phyloP scores from a whole-genome alignment of 768 basidiomycete species.

The Panellus pusillus region DNA sequence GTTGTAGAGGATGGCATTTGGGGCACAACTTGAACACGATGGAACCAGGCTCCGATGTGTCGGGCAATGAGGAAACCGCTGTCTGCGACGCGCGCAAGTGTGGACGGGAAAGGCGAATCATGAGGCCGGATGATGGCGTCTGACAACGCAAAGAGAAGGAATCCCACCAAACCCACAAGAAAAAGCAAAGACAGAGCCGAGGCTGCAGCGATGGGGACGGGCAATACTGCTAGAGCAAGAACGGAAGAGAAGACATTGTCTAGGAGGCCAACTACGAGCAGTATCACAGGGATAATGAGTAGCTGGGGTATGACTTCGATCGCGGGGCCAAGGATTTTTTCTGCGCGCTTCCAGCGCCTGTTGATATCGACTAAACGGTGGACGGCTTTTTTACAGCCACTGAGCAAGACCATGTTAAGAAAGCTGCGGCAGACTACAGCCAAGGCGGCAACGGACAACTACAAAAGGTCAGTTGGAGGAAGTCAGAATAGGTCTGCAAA shows the following conservation, averaged over 20 bases:
- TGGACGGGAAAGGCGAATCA: conserved; percentile 1
- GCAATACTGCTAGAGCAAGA: conserved; percentile 1
- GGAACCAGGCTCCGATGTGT: background rate
- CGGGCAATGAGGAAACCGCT: background rate
- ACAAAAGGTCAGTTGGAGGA: background rate
- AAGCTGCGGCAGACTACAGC: conserved; percentile 21
- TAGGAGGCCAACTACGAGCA: conserved; percentile 21
- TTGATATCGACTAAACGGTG: conserved; percentile 21
- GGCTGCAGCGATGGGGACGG: conserved; percentile 6
- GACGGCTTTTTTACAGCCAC: conserved; percentile 9
- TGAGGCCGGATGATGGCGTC: conserved; percentile 7
- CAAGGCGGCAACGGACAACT: conserved; percentile 22
- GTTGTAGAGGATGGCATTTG: no score
- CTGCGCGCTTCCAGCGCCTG: conserved; percentile 15
- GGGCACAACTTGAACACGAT: no score
- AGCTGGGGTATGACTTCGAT: conserved; percentile 19
- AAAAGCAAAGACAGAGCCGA: conserved; percentile 13
- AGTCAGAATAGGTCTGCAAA: background rate
- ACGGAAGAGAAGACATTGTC: conserved; percentile 19
- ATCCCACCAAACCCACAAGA: conserved; percentile 4
- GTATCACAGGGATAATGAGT: conserved; percentile 20
- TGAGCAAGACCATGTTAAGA: conserved; percentile 15
- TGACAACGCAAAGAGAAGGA: conserved; percentile 7
- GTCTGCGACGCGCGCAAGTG: background rate
- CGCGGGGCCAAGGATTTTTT: conserved; percentile 18